A percentile compares a stretch with the other conserved stretches of the same genome.
Conservation (phyloP, 345 rosid genomes). For the Rhodamnia rubescens region DNA sequence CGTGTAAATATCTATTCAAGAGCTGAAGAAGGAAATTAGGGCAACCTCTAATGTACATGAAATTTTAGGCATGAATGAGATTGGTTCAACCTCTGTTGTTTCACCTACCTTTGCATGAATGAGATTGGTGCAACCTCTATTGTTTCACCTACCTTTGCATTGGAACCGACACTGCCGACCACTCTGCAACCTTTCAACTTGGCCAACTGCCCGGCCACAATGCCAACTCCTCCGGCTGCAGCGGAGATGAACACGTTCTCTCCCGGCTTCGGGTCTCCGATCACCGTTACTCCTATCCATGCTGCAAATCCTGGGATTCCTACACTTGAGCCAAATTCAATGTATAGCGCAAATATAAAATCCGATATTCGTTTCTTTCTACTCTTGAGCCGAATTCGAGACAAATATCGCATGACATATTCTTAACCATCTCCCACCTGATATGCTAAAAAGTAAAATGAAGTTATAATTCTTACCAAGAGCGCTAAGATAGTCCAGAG, state of each 20-base stretch:
- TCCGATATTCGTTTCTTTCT: not conserved
- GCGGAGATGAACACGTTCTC: constrained; percentile 27
- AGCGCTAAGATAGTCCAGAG: constrained; percentile 16
- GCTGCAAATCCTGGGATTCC: constrained; percentile 34
- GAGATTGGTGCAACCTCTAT: not conserved
- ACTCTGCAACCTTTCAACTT: constrained; percentile 30
- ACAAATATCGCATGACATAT: not conserved
- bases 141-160: constrained; percentile 14
- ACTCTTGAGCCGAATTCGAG: not conserved
- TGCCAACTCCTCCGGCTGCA: constrained; percentile 37
- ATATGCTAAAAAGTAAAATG: not conserved
- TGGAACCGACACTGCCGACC: constrained; percentile 28
- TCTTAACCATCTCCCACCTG: not conserved
- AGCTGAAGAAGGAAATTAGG: not conserved
- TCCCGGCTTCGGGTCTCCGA: constrained; percentile 21
- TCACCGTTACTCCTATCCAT: constrained; percentile 22
- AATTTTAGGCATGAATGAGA: not conserved
- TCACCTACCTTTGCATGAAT: constrained; percentile 8
- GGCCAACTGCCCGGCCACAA: constrained; percentile 30
- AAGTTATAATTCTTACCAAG: constrained; percentile 4
- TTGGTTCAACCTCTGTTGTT: not conserved
- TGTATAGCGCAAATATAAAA: not conserved
- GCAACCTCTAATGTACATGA: not conserved
- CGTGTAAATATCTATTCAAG: not conserved
- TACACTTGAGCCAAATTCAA: not conserved